These are phyloP conservation scores for Lineolata rhizophorae DNA, from an alignment of 495 filamentous ascomycete species.

Conservation along the genomic window DNA sequence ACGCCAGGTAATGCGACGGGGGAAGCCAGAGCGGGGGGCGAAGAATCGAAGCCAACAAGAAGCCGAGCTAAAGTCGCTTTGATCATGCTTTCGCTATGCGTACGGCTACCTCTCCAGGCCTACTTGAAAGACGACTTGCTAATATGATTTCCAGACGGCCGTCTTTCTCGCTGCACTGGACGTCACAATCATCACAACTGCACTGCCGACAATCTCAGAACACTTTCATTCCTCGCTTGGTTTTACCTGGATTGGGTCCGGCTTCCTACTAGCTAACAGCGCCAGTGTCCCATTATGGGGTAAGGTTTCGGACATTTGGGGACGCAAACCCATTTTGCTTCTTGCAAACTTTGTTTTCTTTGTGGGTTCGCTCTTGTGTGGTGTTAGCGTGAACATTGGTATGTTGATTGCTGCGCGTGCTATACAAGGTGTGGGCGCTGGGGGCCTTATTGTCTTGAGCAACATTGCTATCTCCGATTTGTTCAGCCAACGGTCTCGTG, in stretches of 20 bases:
- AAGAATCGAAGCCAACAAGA: slow-evolving; percentile 6
- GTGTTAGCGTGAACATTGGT: slow-evolving; percentile 38
- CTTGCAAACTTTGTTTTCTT: slow-evolving; percentile 54
- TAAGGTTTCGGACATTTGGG: slow-evolving; percentile 73
- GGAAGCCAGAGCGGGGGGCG: too few species aligned
- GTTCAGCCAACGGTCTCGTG: slow-evolving; percentile 30
- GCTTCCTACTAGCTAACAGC: slow-evolving; percentile 38
- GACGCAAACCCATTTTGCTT: slow-evolving; percentile 59
- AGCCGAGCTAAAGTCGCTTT: slow-evolving; percentile 17
- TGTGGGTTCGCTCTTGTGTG: slow-evolving; percentile 51
- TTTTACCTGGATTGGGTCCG: slow-evolving; percentile 32
- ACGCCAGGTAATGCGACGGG: too few species aligned
- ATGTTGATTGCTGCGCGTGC: slow-evolving; percentile 59
- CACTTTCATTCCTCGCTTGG: slow-evolving; percentile 23
- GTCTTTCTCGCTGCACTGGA: slow-evolving; percentile 20
- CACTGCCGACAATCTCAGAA: slow-evolving; percentile 25
- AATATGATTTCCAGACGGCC: slow-evolving; percentile 10
- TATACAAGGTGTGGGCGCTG: slow-evolving; percentile 67
- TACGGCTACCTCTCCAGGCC: too few species aligned
- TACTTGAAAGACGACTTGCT: too few species aligned
- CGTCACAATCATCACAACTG: slow-evolving; percentile 26
- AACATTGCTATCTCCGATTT: slow-evolving; percentile 70
- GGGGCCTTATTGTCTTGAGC: slow-evolving; percentile 57
- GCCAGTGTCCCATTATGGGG: slow-evolving; percentile 57
- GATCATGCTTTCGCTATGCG: slow-evolving; percentile 18